These are phyloP conservation scores for Lumnitzera littorea DNA, from an alignment of 345 rosid species.

Conservation along the genomic window DNA sequence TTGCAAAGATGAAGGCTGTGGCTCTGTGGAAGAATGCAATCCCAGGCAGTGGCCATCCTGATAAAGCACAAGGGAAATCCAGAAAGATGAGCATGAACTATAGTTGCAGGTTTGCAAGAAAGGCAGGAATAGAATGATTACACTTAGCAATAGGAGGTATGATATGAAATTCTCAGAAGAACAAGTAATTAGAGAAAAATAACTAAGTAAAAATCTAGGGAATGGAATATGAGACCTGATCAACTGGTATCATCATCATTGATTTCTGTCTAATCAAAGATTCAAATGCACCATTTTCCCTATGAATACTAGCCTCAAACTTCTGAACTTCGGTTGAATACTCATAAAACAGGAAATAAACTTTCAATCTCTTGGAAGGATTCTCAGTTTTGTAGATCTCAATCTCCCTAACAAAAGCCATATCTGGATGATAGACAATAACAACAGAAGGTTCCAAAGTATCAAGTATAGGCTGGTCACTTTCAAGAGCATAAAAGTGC, in stretches of 20 bases:
- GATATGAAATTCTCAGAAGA: background rate
- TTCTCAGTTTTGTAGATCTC: constrained; percentile 94
- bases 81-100: background rate
- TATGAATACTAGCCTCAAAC: constrained; percentile 90
- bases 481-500: constrained; percentile 76
- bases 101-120: background rate
- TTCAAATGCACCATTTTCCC: constrained; percentile 94
- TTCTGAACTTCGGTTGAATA: constrained; percentile 87
- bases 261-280: constrained; percentile 95
- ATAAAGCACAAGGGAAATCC: constrained; percentile 5
- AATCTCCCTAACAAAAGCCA: constrained; percentile 79
- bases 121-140: too few species aligned
- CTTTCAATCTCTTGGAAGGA: constrained; percentile 64
- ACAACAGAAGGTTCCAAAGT: constrained; percentile 66
- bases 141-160: too few species aligned
- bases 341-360: constrained; percentile 90
- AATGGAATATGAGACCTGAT: constrained; percentile 56
- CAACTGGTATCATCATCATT: constrained; percentile 89
- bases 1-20: constrained; percentile 59
- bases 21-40: constrained; percentile 41
- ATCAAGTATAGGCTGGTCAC: constrained; percentile 75
- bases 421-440: constrained; percentile 88
- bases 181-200: background rate
- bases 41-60: constrained; percentile 73
- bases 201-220: background rate